Conservation (phyloP, 164 flowering plant genomes). For the Aristolochia californica region DNA sequence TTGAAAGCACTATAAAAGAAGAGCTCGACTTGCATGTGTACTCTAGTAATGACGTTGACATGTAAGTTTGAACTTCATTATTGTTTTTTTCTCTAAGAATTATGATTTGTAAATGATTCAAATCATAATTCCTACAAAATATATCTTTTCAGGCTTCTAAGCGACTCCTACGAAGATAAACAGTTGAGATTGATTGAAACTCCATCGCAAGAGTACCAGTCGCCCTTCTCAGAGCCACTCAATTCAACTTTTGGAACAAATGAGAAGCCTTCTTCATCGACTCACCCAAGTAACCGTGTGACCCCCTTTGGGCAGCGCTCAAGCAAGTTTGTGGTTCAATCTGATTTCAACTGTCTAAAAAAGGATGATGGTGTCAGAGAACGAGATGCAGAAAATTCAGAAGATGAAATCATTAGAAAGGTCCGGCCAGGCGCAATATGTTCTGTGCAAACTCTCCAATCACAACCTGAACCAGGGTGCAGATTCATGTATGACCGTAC, state of each 20-base stretch:
- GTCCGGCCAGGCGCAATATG: conserved; percentile 49
- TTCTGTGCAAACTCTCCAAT: conserved; percentile 47
- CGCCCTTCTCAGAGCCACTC: conserved; percentile 18
- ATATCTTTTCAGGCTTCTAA: conserved; percentile 54
- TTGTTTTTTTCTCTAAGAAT: not conserved
- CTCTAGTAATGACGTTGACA: conserved; percentile 69
- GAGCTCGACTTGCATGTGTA: conserved; percentile 65
- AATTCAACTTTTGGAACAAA: conserved; percentile 34
- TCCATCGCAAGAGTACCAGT: conserved; percentile 30
- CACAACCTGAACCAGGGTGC: conserved; percentile 59
- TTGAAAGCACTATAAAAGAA: conserved; percentile 47
- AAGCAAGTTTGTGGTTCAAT: conserved; percentile 57
- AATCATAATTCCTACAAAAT: too few species aligned
- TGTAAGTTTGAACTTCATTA: conserved; percentile 35
- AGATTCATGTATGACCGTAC: conserved; percentile 84
- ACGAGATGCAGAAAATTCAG: conserved; percentile 27
- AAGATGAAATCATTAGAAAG: conserved; percentile 73
- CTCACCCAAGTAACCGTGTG: conserved; percentile 17
- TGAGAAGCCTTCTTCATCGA: conserved; percentile 39
- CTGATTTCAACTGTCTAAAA: conserved; percentile 27
- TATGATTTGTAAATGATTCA: not conserved
- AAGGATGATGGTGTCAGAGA: conserved; percentile 23
- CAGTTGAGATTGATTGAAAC: conserved; percentile 38
- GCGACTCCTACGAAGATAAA: conserved; percentile 39
- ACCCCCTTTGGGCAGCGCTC: conserved; percentile 83